Conservation (phyloP, 2,329 filamentous ascomycete species). For the Arthrobotrys conoides region DNA sequence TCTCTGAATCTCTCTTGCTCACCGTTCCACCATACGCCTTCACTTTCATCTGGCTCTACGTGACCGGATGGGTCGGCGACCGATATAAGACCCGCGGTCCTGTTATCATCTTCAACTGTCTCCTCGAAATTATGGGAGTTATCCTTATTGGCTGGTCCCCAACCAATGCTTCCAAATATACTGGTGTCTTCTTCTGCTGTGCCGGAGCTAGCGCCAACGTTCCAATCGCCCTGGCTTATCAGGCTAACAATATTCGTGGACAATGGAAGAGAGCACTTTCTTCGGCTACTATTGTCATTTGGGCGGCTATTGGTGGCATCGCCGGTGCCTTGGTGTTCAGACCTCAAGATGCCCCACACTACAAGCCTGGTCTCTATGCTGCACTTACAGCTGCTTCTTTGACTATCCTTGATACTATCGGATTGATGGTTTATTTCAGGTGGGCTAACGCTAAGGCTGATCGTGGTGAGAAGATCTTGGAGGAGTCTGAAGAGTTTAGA, state of each 20-base stretch:
- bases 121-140: conserved; percentile 78
- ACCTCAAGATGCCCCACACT: conserved; percentile 47
- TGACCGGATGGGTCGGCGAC: conserved; percentile 76
- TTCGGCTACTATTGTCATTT: conserved; percentile 80
- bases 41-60: conserved; percentile 75
- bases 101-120: conserved; percentile 76
- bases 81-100: conserved; percentile 77
- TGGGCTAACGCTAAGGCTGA: conserved; percentile 44
- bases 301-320: conserved; percentile 84
- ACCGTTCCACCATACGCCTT: conserved; percentile 79
- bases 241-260: conserved; percentile 88
- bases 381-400: conserved; percentile 38
- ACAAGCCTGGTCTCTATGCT: conserved; percentile 44
- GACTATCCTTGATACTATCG: conserved; percentile 36
- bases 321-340: conserved; percentile 80
- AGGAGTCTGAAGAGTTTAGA: conserved; percentile 51
- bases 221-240: conserved; percentile 81
- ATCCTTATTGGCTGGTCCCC: conserved; percentile 79
- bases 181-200: conserved; percentile 80
- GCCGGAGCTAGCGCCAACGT: conserved; percentile 84
- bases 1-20: conserved; percentile 77
- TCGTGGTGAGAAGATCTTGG: conserved; percentile 40
- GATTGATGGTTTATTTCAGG: conserved; percentile 44
- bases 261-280: conserved; percentile 90
- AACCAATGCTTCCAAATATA: conserved; percentile 75